These are phyloP conservation scores for Musa acuminata DNA, from an alignment of 176 grass and related monocot species.

Conservation along the genomic window DNA sequence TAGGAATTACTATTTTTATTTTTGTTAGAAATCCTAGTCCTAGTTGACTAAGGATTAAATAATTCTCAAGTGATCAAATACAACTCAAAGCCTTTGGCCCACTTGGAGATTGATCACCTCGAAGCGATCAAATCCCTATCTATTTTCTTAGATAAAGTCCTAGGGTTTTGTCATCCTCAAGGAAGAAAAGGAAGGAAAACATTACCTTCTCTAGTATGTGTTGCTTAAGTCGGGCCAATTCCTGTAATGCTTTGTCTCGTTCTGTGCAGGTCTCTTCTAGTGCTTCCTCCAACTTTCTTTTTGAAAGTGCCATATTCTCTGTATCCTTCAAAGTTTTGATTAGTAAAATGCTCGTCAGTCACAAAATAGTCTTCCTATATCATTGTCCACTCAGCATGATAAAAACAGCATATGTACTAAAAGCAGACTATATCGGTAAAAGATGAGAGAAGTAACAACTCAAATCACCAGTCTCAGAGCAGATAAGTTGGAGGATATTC, in stretches of 20 bases:
- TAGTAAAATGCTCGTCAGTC: conserved; percentile 35
- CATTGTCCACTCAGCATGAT: background rate
- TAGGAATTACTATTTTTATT: too few relatives aligned
- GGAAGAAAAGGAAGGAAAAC: background rate
- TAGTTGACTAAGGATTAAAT: too few relatives aligned
- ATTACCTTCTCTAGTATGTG: conserved; percentile 87
- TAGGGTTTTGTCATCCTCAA: too few relatives aligned
- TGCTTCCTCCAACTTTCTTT: conserved; percentile 40
- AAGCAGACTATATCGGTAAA: background rate
- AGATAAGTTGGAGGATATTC: background rate
- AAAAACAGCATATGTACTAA: conserved; percentile 8
- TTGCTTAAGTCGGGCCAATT: conserved; percentile 79
- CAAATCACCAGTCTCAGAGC: background rate
- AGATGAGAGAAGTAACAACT: background rate
- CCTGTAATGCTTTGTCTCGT: conserved; percentile 73
- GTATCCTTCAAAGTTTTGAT: conserved; percentile 52
- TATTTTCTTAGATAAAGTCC: too few relatives aligned
- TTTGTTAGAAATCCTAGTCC: too few relatives aligned
- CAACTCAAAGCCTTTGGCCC: too few relatives aligned
- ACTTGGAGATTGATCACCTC: too few relatives aligned
- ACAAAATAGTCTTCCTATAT: conserved; percentile 15
- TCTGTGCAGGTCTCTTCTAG: conserved; percentile 41
- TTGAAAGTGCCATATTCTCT: conserved; percentile 48
- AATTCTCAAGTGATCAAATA: too few relatives aligned
- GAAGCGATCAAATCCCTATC: too few relatives aligned